phyloP scores from a whole-genome alignment of 2,329 filamentous ascomycete genomes.

The Westerdykella ornata region DNA sequence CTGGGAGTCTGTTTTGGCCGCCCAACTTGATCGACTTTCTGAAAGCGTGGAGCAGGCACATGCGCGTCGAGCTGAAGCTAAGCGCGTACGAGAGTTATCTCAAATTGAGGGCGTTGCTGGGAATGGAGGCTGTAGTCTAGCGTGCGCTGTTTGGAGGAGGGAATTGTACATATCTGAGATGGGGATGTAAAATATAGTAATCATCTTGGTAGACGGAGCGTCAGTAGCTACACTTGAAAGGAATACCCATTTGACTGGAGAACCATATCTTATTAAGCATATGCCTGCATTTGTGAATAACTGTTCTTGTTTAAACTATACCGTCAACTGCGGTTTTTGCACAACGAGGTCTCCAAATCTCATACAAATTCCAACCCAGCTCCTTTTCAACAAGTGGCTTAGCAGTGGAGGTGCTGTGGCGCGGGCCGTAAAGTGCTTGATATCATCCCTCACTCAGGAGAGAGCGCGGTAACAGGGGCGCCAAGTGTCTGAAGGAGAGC shows the following conservation, averaged over 20 bases:
- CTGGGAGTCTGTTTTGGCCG: conserved; percentile 47
- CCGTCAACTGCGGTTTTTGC: no score
- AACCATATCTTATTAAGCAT: no score
- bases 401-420: no score
- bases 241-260: no score
- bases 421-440: no score
- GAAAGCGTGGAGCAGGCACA: conserved; percentile 48
- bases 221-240: no score
- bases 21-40: conserved; percentile 48
- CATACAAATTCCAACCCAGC: neutral
- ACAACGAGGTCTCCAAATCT: no score
- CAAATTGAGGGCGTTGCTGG: conserved; percentile 45
- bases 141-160: neutral
- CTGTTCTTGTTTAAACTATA: no score
- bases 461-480: conserved; percentile 2
- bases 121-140: conserved; percentile 31
- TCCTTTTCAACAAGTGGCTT: neutral
- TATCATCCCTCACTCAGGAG: no score
- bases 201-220: no score
- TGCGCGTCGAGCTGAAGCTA: conserved; percentile 53
- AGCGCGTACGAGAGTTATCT: conserved; percentile 54
- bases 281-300: no score
- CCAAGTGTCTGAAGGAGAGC: conserved; percentile 2
- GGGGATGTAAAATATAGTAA: neutral
- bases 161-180: conserved; percentile 1